A percentile compares a stretch with the other conserved stretches of the same genome.
Evolutionary conservation across 129 eudicot species (phyloP).

Genomic region (Mikania micrantha): DNA sequence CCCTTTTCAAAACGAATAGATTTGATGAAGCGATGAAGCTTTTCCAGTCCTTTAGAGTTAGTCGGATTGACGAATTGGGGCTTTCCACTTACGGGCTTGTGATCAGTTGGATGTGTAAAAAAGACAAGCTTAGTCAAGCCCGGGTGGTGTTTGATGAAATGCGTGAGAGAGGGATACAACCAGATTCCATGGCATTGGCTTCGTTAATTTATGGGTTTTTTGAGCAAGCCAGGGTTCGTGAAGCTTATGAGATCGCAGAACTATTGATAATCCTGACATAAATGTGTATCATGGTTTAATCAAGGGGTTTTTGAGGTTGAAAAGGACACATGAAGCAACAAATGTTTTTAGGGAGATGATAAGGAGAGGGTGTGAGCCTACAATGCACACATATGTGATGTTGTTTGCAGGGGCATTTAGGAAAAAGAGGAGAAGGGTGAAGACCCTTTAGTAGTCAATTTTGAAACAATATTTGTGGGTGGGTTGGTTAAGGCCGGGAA

Average conservation of each 20-base stretch:
- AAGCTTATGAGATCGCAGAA: conserved; percentile 52
- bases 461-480: conserved; percentile 81
- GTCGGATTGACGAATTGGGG: conserved; percentile 42
- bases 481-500: conserved; percentile 82
- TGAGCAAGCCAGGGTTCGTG: conserved; percentile 52
- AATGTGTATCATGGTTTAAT: conserved; percentile 64
- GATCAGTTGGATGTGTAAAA: conserved; percentile 70
- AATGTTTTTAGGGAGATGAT: conserved; percentile 89
- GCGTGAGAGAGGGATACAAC: conserved; percentile 49
- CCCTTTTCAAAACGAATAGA: conserved; percentile 51
- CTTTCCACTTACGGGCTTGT: conserved; percentile 54
- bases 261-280: conserved; percentile 49
- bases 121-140: conserved; percentile 55
- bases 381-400: conserved; percentile 91
- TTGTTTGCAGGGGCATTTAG: conserved; percentile 87
- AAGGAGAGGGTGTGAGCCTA: conserved; percentile 84
- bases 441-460: conserved; percentile 76
- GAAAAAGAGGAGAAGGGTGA: conserved; percentile 80
- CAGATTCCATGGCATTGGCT: conserved; percentile 43
- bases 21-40: conserved; percentile 61
- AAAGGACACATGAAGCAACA: conserved; percentile 70
- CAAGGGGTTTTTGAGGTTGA: conserved; percentile 66
- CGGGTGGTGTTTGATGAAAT: conserved; percentile 55
- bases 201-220: conserved; percentile 54
- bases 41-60: conserved; percentile 50